These are phyloP conservation scores for Zychaea mexicana DNA, from an alignment of 371 early-diverging fungal species.

Conservation along the genomic window DNA sequence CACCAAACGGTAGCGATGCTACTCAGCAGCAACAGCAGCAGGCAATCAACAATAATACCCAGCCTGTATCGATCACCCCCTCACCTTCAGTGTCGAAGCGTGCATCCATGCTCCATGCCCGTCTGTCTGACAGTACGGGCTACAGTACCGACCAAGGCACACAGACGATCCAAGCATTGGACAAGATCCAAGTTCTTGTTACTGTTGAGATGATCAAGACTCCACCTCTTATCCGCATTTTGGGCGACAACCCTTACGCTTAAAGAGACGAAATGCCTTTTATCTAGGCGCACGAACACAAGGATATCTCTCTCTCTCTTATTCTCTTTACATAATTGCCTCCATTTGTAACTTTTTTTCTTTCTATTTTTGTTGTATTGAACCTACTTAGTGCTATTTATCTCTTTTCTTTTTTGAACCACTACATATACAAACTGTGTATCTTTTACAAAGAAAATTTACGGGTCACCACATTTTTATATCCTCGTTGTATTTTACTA, in stretches of 20 bases:
- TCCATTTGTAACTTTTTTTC: neutral
- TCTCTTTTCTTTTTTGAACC: neutral
- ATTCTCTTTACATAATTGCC: neutral
- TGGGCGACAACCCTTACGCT: conserved; percentile 65
- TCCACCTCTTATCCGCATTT: conserved; percentile 71
- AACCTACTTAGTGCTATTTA: conserved; percentile 8
- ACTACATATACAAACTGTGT: neutral
- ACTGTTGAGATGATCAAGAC: conserved; percentile 62
- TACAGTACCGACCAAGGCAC: conserved; percentile 44
- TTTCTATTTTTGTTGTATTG: neutral
- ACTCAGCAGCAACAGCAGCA: neutral
- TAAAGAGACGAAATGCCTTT: conserved; percentile 15
- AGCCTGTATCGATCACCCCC: neutral
- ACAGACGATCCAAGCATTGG: conserved; percentile 67
- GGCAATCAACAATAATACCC: neutral
- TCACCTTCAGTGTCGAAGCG: conserved; percentile 21
- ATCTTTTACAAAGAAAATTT: neutral
- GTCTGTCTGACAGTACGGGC: conserved; percentile 41
- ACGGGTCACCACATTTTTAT: neutral
- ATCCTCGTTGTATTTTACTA: neutral
- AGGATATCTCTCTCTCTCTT: neutral
- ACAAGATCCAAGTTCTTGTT: conserved; percentile 61
- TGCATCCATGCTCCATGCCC: conserved; percentile 40
- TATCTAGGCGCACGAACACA: neutral
- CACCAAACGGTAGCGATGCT: neutral